Evolutionary conservation across 106 monocot genomes (phyloP).

Genomic region (Dioscorea dumetorum): DNA sequence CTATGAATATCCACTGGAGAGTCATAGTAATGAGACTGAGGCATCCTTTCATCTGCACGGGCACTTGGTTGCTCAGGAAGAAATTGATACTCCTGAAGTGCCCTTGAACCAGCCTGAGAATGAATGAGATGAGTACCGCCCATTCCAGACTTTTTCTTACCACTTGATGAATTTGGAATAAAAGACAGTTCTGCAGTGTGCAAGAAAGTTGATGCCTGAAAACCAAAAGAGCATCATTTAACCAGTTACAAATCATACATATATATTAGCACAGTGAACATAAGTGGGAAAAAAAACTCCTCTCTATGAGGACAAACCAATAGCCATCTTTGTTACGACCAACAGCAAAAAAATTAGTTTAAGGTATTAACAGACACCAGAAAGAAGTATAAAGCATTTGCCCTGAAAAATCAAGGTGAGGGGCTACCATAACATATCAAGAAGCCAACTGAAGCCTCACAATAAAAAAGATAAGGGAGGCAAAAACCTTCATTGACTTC

Average conservation of each 20-base stretch:
- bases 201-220: constrained; percentile 58
- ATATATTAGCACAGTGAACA: neutral
- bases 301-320: no score
- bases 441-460: no score
- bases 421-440: no score
- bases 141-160: constrained; percentile 50
- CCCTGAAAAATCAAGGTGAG: no score
- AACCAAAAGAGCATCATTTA: constrained; percentile 5
- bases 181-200: constrained; percentile 54
- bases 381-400: no score
- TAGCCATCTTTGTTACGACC: no score
- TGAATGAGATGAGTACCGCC: constrained; percentile 34
- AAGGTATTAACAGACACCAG: no score
- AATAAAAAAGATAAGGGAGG: neutral
- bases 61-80: constrained; percentile 90
- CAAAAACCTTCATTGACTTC: constrained; percentile 55
- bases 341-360: no score
- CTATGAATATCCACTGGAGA: constrained; percentile 35
- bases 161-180: constrained; percentile 47
- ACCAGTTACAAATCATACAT: neutral
- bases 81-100: constrained; percentile 94
- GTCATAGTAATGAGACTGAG: constrained; percentile 67
- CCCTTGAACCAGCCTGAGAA: constrained; percentile 47
- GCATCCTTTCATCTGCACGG: constrained; percentile 48
- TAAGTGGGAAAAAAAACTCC: no score